A percentile compares a stretch with the other conserved stretches of the same genome.
Evolutionary conservation across 1,284 basidiomycete species (phyloP).

Genomic region (Cerioporus squamosus): DNA sequence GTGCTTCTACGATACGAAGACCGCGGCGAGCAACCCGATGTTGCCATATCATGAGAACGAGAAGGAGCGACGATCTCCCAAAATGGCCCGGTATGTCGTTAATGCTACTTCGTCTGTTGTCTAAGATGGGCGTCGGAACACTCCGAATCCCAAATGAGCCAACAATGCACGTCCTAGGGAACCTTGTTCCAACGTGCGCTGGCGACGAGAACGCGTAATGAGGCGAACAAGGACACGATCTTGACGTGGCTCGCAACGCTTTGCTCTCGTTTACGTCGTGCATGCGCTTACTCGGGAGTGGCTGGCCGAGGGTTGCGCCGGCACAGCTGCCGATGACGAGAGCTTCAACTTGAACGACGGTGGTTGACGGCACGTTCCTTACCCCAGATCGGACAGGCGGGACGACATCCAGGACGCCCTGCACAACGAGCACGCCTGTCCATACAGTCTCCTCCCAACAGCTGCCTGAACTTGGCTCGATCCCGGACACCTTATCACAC

Average conservation of each 20-base stretch:
- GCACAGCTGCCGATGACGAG: slow-evolving; percentile 3
- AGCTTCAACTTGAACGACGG: background rate
- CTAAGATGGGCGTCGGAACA: background rate
- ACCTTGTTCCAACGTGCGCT: background rate
- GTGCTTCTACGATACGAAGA: slow-evolving; percentile 13
- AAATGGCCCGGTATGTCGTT: slow-evolving; percentile 1
- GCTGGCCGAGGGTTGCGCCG: background rate
- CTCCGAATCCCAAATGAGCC: background rate
- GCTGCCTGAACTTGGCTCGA: background rate
- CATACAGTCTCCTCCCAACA: background rate
- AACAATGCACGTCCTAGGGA: background rate
- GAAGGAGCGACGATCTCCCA: slow-evolving; percentile 7
- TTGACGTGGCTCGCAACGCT: background rate
- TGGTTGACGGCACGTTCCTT: background rate
- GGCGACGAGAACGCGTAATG: background rate
- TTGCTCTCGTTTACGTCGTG: background rate
- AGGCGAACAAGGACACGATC: no score
- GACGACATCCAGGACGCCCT: background rate
- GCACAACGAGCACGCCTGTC: background rate
- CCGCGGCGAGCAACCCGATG: background rate
- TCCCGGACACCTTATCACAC: background rate
- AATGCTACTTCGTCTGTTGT: slow-evolving; percentile 2
- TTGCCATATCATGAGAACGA: slow-evolving; percentile 1
- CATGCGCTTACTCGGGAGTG: background rate
- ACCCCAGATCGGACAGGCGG: slow-evolving; percentile 12